phyloP scores from a whole-genome alignment of 495 filamentous ascomycete species.

The Penicillium canariense region DNA sequence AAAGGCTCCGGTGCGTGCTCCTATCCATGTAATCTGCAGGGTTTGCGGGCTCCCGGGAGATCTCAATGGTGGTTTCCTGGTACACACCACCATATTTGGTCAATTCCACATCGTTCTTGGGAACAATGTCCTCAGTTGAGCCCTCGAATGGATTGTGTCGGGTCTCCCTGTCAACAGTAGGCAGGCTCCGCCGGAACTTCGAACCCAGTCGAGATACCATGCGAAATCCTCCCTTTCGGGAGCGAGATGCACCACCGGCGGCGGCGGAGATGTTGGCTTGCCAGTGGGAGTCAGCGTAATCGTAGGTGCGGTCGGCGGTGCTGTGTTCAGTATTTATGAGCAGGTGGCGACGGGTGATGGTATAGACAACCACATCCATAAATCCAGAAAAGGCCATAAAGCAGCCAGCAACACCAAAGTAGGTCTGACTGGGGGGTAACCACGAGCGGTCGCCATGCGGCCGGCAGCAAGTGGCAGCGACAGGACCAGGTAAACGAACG shows the following conservation, averaged over 20 bases:
- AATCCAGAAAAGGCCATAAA: constrained; percentile 69
- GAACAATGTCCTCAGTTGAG: constrained; percentile 41
- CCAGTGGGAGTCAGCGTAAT: constrained; percentile 25
- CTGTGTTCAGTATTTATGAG: constrained; percentile 38
- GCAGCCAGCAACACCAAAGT: constrained; percentile 65
- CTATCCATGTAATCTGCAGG: constrained; percentile 2
- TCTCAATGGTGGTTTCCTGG: constrained; percentile 44
- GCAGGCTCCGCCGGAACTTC: constrained; percentile 23
- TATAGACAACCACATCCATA: constrained; percentile 69
- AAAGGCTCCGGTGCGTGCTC: constrained; percentile 5
- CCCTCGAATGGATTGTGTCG: constrained; percentile 29
- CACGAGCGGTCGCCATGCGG: constrained; percentile 59
- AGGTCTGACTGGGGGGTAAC: constrained; percentile 48
- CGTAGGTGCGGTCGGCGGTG: constrained; percentile 30
- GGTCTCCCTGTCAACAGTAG: constrained; percentile 22
- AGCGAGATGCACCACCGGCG: constrained; percentile 1
- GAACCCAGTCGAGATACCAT: constrained; percentile 23
- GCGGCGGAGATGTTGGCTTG: constrained; percentile 34
- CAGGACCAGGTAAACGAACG: constrained; percentile 65
- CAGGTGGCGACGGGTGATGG: constrained; percentile 45
- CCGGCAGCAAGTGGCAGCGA: constrained; percentile 68
- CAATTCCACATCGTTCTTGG: constrained; percentile 34
- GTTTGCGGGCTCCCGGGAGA: constrained; percentile 34
- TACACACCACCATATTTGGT: constrained; percentile 36
- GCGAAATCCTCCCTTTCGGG: constrained; percentile 14